Conservation (phyloP, 1,139 yeast genomes). For the Geotrichum fermentans region DNA sequence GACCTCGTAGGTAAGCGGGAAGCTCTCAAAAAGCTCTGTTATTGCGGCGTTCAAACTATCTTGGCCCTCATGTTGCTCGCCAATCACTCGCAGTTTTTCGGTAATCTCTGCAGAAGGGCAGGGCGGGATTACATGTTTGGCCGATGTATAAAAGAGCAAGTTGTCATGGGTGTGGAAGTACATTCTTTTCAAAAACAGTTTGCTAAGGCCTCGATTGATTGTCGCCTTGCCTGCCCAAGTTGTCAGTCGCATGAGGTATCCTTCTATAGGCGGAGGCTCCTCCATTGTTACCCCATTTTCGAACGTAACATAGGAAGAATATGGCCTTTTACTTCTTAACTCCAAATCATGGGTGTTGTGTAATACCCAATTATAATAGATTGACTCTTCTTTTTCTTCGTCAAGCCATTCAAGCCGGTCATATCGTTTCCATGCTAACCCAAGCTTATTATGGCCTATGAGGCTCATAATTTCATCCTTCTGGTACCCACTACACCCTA, state of each 20-base stretch:
- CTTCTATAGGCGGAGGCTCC: constrained; percentile 73
- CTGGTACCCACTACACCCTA: constrained; percentile 29
- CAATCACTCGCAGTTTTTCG: background rate
- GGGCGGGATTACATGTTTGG: constrained; percentile 60
- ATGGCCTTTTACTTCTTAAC: constrained; percentile 49
- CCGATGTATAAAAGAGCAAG: constrained; percentile 54
- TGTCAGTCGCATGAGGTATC: constrained; percentile 60
- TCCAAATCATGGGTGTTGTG: constrained; percentile 50
- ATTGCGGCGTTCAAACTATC: constrained; percentile 12
- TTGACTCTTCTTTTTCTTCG: constrained; percentile 48
- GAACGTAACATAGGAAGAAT: constrained; percentile 38
- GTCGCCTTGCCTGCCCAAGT: constrained; percentile 47
- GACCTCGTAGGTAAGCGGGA: constrained; percentile 44
- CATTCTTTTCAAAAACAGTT: constrained; percentile 49
- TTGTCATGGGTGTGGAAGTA: constrained; percentile 64
- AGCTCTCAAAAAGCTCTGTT: constrained; percentile 24
- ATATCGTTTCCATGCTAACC: constrained; percentile 60
- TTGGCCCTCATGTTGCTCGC: background rate
- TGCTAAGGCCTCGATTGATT: constrained; percentile 36
- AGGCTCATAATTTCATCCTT: constrained; percentile 27
- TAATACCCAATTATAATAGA: constrained; percentile 45
- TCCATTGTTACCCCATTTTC: constrained; percentile 25
- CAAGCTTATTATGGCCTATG: constrained; percentile 39
- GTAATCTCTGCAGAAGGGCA: constrained; percentile 36
- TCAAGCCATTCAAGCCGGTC: constrained; percentile 75